Base-by-base conservation (phyloP, 768 basidiomycete species). In the Mycena filopes region DNA sequence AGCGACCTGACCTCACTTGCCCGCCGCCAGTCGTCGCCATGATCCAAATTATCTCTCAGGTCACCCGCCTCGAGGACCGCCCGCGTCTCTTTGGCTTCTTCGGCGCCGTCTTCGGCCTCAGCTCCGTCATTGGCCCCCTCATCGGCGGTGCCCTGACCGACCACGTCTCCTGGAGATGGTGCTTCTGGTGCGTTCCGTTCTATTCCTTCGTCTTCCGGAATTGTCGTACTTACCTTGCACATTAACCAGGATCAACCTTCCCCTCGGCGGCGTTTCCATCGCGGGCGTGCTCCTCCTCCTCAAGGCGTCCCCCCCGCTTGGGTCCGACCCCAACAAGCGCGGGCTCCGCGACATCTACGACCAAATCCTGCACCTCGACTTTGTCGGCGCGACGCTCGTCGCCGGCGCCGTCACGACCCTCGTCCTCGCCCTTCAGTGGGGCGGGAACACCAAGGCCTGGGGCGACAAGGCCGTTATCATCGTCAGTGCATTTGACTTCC, bases 171-270 rank as follows among this genome's bases (percentile, higher is more conserved):
- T 40, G 38, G 38, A 16, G 21, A 9, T 54, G 31, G 6, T 42
- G 21, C 11, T n/a, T 25, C 31, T 40, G n/a, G n/a, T n/a, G n/a
- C n/a, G n/a, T n/a, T n/a, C n/a, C n/a, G n/a, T n/a, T n/a, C n/a
- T n/a, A n/a, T n/a, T n/a, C n/a, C n/a, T n/a, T n/a, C n/a, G n/a
- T n/a, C n/a, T n/a, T n/a, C n/a, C n/a, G n/a, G n/a, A n/a, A n/a
- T n/a, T n/a, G n/a, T n/a, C n/a, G n/a, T n/a, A n/a, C n/a, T n/a
- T n/a, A n/a, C n/a, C n/a, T n/a, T n/a, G n/a, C n/a, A n/a, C n/a
- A n/a, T n/a, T n/a, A n/a, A n/a, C n/a, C n/a, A n/a, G n/a, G n/a
- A 51, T 51, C 28, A 51, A 51, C 13, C 49, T 51, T 20, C 49
- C 49, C 31, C 1, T 51, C 29, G 49, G 49, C 2, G 49, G 49